phyloP scores from a whole-genome alignment of 495 filamentous ascomycete genomes.

The Penicillium verhagenii region DNA sequence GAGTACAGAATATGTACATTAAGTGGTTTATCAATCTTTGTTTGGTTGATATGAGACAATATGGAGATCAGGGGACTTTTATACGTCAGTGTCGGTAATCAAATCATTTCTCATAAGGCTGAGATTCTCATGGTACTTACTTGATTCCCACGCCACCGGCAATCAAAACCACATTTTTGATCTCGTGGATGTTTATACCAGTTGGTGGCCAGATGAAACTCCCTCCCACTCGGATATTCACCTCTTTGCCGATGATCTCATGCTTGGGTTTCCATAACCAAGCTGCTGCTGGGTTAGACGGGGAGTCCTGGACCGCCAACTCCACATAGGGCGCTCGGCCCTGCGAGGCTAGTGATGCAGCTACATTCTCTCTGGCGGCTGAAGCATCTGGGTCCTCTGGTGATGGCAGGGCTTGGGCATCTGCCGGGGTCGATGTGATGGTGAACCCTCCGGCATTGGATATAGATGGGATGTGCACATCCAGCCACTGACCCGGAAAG shows the following conservation, averaged over 20 bases:
- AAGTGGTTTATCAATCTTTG: constrained; percentile 18
- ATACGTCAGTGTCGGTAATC: constrained; percentile 2
- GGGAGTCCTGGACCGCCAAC: constrained; percentile 68
- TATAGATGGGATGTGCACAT: constrained; percentile 68
- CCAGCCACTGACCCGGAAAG: constrained; percentile 88
- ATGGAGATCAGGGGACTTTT: constrained; percentile 60
- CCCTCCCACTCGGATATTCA: constrained; percentile 73
- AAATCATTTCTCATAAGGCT: background rate
- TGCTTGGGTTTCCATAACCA: constrained; percentile 65
- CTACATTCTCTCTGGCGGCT: constrained; percentile 19
- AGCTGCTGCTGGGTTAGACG: constrained; percentile 65
- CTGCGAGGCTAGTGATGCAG: constrained; percentile 17
- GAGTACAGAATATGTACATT: constrained; percentile 47
- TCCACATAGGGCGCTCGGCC: constrained; percentile 58
- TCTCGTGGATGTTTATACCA: constrained; percentile 29
- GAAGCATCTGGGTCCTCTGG: constrained; percentile 21
- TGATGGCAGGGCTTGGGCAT: constrained; percentile 32
- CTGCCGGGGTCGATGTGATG: constrained; percentile 71
- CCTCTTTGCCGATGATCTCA: constrained; percentile 54
- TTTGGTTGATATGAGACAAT: constrained; percentile 44
- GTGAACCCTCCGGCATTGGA: constrained; percentile 79
- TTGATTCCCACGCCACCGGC: constrained; percentile 88
- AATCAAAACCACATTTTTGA: constrained; percentile 66
- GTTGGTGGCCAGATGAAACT: constrained; percentile 75
- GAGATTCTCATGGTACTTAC: constrained; percentile 21